A percentile compares a stretch with the other conserved stretches of the same genome.
Conservation (phyloP, 495 filamentous ascomycete genomes). For the Amphirosellinia nigrospora region DNA sequence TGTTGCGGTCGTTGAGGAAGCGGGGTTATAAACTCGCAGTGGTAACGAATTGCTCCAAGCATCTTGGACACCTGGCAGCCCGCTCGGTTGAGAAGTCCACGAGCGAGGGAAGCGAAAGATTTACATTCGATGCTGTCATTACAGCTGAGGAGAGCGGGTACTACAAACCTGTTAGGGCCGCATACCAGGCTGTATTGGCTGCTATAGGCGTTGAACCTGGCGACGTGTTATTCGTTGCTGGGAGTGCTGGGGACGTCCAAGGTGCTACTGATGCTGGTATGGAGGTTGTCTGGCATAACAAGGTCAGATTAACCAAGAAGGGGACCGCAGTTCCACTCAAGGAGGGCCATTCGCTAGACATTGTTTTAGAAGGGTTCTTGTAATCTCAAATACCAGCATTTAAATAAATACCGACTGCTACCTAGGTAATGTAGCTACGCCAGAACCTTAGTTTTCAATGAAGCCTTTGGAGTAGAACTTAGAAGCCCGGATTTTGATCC, state of each 20-base stretch:
- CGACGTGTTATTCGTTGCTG: constrained; percentile 44
- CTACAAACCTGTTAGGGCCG: constrained; percentile 41
- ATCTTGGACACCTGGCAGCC: constrained; percentile 35
- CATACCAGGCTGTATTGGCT: constrained; percentile 36
- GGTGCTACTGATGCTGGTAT: constrained; percentile 41
- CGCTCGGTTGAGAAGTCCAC: constrained; percentile 24
- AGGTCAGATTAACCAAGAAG: constrained; percentile 31
- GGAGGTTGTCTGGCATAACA: constrained; percentile 49
- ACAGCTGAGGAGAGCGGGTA: constrained; percentile 44
- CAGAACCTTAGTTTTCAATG: background rate
- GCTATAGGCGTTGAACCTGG: constrained; percentile 29
- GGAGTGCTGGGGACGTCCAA: constrained; percentile 44
- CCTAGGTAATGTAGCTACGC: too few relatives aligned
- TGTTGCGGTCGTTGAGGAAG: constrained; percentile 29
- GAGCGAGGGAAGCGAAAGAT: constrained; percentile 15
- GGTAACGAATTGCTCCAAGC: constrained; percentile 42
- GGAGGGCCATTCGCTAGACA: constrained; percentile 25
- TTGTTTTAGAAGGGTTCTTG: constrained; percentile 26
- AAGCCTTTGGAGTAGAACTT: too few relatives aligned
- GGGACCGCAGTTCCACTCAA: constrained; percentile 28
- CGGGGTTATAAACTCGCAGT: constrained; percentile 38
- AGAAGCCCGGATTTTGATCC: too few relatives aligned
- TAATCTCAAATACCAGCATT: background rate
- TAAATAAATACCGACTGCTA: background rate
- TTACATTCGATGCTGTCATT: constrained; percentile 38